Evolutionary conservation across 208 protist genomes (phyloP).

Genomic region (Naegleria fowleri): DNA sequence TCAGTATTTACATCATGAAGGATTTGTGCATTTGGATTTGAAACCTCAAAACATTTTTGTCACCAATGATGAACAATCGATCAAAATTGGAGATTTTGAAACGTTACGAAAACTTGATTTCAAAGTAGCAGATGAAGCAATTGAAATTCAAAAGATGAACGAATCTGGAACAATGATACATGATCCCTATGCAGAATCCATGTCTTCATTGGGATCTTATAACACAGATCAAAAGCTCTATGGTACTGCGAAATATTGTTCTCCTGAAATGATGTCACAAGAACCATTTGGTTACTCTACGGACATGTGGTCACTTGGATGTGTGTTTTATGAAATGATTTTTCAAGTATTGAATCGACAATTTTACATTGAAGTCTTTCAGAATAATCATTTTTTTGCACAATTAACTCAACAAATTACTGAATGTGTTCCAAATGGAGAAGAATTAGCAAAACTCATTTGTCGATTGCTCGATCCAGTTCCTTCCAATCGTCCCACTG

Average conservation of each 20-base stretch:
- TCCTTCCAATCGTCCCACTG: neutral
- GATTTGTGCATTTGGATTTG: neutral
- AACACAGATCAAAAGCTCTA: neutral
- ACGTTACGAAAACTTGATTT: neutral
- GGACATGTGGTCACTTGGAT: slow-evolving; percentile 14
- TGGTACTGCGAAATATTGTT: neutral
- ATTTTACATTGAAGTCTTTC: neutral
- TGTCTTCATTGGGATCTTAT: neutral
- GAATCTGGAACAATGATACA: neutral
- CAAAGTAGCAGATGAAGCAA: neutral
- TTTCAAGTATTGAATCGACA: neutral
- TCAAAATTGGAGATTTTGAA: slow-evolving; percentile 33
- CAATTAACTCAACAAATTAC: neutral
- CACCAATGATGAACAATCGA: slow-evolving; percentile 3
- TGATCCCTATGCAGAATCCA: neutral
- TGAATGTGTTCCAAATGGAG: neutral
- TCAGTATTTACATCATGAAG: neutral
- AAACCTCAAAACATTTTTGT: slow-evolving; percentile 1
- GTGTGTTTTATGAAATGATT: neutral
- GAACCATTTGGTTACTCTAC: neutral
- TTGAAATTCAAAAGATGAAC: neutral
- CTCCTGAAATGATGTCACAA: neutral
- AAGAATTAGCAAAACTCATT: neutral
- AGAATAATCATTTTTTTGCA: neutral
- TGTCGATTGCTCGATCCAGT: neutral